phyloP scores from a whole-genome alignment of 768 basidiomycete genomes.

The Calocera viscosa region DNA sequence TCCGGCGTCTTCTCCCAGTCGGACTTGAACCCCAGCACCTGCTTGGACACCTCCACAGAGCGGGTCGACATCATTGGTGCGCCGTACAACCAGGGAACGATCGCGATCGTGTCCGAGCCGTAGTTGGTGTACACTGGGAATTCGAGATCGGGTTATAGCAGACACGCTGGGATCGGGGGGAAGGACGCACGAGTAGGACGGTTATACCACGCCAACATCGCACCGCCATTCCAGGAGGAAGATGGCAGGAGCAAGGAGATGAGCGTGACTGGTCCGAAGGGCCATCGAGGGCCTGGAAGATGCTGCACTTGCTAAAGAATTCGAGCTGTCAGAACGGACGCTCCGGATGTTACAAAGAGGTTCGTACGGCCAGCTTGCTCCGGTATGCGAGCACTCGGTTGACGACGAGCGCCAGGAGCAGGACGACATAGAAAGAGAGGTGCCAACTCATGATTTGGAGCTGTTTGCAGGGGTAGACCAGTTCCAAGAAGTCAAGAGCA shows the following conservation, averaged over 20 bases:
- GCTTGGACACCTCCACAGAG: not conserved
- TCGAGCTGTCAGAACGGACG: not conserved
- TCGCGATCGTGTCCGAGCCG: not conserved
- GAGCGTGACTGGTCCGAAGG: not conserved
- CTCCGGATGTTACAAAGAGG: not conserved
- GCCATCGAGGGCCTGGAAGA: not conserved
- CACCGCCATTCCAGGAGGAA: not conserved
- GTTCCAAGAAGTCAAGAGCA: no score
- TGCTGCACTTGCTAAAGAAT: not conserved
- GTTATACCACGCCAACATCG: not conserved
- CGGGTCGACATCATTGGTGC: not conserved
- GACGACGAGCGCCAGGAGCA: not conserved
- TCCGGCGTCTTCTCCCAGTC: slow-evolving; percentile 1
- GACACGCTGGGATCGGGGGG: not conserved
- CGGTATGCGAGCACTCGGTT: not conserved
- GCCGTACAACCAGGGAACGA: not conserved
- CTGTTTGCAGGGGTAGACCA: no score
- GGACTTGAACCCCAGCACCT: not conserved
- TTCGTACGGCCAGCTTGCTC: not conserved
- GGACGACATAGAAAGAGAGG: not conserved
- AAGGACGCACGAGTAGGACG: not conserved
- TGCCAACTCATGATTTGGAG: not conserved
- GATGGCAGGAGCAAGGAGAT: not conserved
- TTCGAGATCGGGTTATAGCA: not conserved
- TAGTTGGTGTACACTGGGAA: not conserved